Percentiles rank a stretch among this genome's conserved stretches.
Conservation (phyloP, 176 grass and related monocot species). For the Saccharum spontaneum region DNA sequence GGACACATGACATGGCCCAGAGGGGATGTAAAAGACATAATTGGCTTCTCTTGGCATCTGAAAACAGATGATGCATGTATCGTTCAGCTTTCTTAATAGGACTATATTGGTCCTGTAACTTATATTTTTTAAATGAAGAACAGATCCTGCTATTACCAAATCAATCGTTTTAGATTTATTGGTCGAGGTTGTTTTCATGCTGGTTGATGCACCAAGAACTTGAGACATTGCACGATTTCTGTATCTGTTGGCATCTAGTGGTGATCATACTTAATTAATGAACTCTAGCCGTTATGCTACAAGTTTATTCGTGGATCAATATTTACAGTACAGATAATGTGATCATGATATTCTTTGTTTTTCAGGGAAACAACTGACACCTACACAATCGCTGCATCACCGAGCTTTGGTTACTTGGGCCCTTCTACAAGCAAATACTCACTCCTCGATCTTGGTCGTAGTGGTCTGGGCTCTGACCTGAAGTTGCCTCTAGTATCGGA, state of each 20-base stretch:
- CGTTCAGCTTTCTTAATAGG: too few species aligned
- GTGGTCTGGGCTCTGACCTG: constrained; percentile 56
- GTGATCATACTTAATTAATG: background rate
- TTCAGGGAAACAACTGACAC: constrained; percentile 85
- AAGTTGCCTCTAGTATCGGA: constrained; percentile 69
- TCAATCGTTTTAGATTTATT: background rate
- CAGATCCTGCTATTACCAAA: background rate
- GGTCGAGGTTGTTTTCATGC: background rate
- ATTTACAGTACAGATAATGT: background rate
- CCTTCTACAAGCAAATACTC: constrained; percentile 64
- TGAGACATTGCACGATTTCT: background rate
- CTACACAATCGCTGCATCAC: constrained; percentile 87
- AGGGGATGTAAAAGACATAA: background rate
- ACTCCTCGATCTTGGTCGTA: constrained; percentile 43
- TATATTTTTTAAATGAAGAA: background rate
- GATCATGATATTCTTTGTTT: background rate
- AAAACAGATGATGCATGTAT: background rate
- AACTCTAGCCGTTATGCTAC: background rate
- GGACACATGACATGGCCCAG: background rate
- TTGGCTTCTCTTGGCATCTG: background rate
- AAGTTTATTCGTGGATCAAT: background rate
- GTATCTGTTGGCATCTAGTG: background rate
- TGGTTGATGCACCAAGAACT: background rate
- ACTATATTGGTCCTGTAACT: background rate
- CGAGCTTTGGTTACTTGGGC: constrained; percentile 75